Conservation (phyloP, 345 rosid species). For the Xanthoceras sorbifolium region DNA sequence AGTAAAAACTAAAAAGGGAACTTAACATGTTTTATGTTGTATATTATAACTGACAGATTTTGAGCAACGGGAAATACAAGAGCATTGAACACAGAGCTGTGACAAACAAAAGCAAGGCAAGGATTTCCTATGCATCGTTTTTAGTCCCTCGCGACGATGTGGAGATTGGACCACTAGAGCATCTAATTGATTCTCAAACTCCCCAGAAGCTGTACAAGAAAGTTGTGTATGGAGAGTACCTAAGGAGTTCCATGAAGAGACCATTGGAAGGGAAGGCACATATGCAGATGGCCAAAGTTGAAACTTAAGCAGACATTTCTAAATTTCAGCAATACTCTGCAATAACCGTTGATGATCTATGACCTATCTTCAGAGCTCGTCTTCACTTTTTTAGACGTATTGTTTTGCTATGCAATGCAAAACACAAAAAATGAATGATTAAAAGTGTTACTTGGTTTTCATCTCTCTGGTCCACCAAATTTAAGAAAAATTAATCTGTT, state of each 20-base stretch:
- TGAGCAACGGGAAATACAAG: slow-evolving; percentile 32
- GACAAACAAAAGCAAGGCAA: slow-evolving; percentile 19
- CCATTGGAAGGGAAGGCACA: slow-evolving; percentile 30
- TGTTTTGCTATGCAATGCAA: background rate
- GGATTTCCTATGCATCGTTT: slow-evolving; percentile 33
- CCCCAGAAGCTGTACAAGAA: slow-evolving; percentile 18
- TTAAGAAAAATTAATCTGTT: background rate
- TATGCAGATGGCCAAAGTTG: slow-evolving; percentile 10
- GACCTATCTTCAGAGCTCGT: background rate
- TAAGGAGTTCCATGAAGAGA: slow-evolving; percentile 24
- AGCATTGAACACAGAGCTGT: slow-evolving; percentile 32
- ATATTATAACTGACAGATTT: slow-evolving; percentile 19
- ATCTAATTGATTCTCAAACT: background rate
- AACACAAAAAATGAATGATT: background rate
- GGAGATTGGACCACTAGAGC: slow-evolving; percentile 32
- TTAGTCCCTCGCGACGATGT: slow-evolving; percentile 17
- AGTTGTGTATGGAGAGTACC: slow-evolving; percentile 23
- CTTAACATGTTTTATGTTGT: background rate
- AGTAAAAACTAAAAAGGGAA: background rate
- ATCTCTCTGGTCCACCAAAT: background rate
- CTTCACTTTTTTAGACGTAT: too few species aligned
- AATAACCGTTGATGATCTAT: background rate
- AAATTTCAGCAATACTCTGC: background rate
- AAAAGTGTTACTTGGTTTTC: background rate
- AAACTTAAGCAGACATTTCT: background rate